Evolutionary conservation across 768 basidiomycete species (phyloP), one percentile per base, ranked within the genome.

Genomic region (Trametes sanguinea): DNA sequence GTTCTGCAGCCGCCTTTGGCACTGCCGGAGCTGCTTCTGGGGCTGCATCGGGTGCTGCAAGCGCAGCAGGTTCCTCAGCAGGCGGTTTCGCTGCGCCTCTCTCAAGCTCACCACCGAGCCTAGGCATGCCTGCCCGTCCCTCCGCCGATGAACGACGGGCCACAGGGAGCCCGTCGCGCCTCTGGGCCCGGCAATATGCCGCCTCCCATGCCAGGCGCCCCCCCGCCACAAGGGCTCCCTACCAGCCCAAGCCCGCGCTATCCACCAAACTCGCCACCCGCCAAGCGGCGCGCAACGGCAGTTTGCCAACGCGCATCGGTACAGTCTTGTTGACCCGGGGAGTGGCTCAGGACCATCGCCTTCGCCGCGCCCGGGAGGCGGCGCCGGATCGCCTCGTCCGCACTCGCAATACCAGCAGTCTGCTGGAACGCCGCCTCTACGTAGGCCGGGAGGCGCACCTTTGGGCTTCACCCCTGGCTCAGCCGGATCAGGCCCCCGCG

Each of bases 391-490:
- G 22, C 22, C 22, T 1, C 22, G 22, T 22, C 22, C 22, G 22
- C 22, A 22, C 22, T 43, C 37, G 51, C 44, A 29, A 0, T 39
- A 29, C 0, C 65, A 55, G 43, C 64, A 29, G 27, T 53, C 35
- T 6, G 63, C 63, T 27, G 63, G 65, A 6, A 61, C 54, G 29
- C 67, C 65, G 4, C 63, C 61, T n/a, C 54, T 59, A 33, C 55
- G 54, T 9, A 33, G 64, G 5, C 66, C 60, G 17, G 62, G 60
- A 13, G 52, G 56, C 2, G 29, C 11, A 27, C 17, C 46, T 10
- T 27, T 58, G 47, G 54, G 56, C 10, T 43, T 43, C 57, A 2
- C 35, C 55, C 13, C 27, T 43, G 39, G 52, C 40, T 54, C 50
- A 51, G 59, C 50, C 27, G 16, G 8, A 22, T 27, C 45, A 57